These are phyloP conservation scores for Alternaria metachromatica DNA, from an alignment of 2,329 filamentous ascomycete genomes.

Conservation along the genomic window DNA sequence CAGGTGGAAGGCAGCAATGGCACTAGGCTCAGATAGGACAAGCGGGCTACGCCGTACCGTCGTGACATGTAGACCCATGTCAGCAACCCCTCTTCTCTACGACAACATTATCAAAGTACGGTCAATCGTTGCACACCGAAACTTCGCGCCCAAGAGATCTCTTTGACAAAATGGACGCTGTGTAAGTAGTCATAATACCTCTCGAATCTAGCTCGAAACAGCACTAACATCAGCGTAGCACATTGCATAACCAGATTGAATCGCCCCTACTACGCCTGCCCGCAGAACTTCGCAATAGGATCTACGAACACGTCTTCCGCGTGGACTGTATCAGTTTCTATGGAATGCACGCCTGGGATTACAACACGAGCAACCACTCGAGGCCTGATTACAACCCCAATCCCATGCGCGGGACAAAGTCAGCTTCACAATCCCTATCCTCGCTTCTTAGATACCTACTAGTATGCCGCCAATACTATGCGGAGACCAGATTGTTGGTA, in stretches of 20 bases:
- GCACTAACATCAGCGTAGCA: not conserved
- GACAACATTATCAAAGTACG: not conserved
- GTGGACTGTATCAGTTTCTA: not conserved
- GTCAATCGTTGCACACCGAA: not conserved
- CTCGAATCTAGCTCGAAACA: not conserved
- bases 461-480: not conserved
- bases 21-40: not conserved
- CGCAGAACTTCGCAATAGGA: not conserved
- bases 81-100: not conserved
- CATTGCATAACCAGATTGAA: not conserved
- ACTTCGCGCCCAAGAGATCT: not conserved
- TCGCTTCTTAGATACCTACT: not conserved
- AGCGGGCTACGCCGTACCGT: not conserved
- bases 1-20: not conserved
- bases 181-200: not conserved
- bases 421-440: not conserved
- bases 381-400: not conserved
- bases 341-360: too few species aligned
- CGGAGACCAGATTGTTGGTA: not conserved
- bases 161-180: not conserved
- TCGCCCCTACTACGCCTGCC: not conserved
- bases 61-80: not conserved
- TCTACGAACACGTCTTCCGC: not conserved
- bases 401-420: fast-evolving
- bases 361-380: not conserved